A percentile compares a stretch with the other conserved stretches of the same genome.
phyloP scores from a whole-genome alignment of 2,329 filamentous ascomycete species.

The Hortaea sp. region DNA sequence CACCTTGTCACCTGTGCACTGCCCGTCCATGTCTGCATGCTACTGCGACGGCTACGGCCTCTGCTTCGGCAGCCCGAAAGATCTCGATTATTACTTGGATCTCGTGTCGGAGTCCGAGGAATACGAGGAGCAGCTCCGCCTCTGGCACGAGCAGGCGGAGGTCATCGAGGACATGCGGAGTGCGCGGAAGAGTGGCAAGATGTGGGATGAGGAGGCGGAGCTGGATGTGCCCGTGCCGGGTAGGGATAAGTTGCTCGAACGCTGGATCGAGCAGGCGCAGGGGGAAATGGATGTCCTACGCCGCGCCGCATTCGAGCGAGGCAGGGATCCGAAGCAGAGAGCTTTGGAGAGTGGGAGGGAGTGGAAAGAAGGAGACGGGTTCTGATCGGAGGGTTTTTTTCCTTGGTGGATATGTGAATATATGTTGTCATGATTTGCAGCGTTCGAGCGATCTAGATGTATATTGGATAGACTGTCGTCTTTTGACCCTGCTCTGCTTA shows the following conservation, averaged over 20 bases:
- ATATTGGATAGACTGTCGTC: no score
- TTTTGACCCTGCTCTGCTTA: no score
- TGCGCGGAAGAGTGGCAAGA: slow-evolving; percentile 28
- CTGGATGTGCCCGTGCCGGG: slow-evolving; percentile 31
- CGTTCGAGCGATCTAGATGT: no score
- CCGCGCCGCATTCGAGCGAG: slow-evolving; percentile 38
- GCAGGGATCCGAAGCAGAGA: slow-evolving; percentile 41
- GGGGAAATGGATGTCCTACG: slow-evolving; percentile 33
- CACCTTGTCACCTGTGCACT: slow-evolving; percentile 39
- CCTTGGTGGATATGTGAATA: background rate
- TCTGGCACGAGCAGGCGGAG: slow-evolving; percentile 33
- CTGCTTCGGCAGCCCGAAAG: slow-evolving; percentile 45
- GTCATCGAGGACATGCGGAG: slow-evolving; percentile 27
- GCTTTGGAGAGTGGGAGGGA: slow-evolving; percentile 43
- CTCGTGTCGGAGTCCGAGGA: slow-evolving; percentile 34
- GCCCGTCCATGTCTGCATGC: slow-evolving; percentile 46
- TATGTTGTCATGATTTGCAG: no score
- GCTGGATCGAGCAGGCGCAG: slow-evolving; percentile 35
- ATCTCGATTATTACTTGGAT: slow-evolving; percentile 40
- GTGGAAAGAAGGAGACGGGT: slow-evolving; percentile 48
- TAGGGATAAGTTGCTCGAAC: slow-evolving; percentile 33
- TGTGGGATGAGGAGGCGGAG: slow-evolving; percentile 30
- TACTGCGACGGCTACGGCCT: slow-evolving; percentile 56
- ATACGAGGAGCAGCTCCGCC: slow-evolving; percentile 30
- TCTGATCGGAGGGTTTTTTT: slow-evolving; percentile 26